These are phyloP conservation scores for Dacryopinax primogenitus DNA, from an alignment of 768 basidiomycete species.

Conservation along the genomic window DNA sequence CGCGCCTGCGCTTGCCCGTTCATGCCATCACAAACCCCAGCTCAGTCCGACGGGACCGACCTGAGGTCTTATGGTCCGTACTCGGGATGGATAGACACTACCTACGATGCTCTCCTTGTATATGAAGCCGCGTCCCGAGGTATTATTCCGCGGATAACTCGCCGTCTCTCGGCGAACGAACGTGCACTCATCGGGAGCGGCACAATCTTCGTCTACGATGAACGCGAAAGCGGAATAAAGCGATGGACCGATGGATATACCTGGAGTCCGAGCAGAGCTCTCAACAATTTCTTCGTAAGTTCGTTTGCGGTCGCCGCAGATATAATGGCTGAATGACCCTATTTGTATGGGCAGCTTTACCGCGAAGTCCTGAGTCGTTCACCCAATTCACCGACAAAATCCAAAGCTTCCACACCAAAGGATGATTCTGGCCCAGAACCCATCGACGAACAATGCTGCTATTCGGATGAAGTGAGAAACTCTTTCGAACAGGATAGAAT, in stretches of 20 bases:
- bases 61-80: not conserved
- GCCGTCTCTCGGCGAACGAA: conserved; percentile 84
- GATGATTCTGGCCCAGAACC: conserved; percentile 28
- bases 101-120: conserved; percentile 88
- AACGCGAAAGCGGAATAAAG: conserved; percentile 94
- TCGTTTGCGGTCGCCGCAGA: not conserved
- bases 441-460: conserved; percentile 39
- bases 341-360: conserved; percentile 42
- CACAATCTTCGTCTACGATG: conserved; percentile 93
- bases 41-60: not conserved
- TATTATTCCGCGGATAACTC: conserved; percentile 80
- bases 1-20: not conserved
- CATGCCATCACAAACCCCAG: not conserved
- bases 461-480: conserved; percentile 19
- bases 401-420: not conserved
- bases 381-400: conserved; percentile 33
- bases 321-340: not conserved
- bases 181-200: conserved; percentile 86
- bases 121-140: conserved; percentile 87
- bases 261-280: conserved; percentile 85
- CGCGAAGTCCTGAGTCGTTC: conserved; percentile 78
- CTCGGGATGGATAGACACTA: conserved; percentile 82
- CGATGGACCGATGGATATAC: conserved; percentile 96
- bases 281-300: conserved; percentile 73
- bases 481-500: conserved; percentile 48